Base-by-base conservation (phyloP, 2,329 filamentous ascomycete genomes). In the Trichoderma sp. region DNA sequence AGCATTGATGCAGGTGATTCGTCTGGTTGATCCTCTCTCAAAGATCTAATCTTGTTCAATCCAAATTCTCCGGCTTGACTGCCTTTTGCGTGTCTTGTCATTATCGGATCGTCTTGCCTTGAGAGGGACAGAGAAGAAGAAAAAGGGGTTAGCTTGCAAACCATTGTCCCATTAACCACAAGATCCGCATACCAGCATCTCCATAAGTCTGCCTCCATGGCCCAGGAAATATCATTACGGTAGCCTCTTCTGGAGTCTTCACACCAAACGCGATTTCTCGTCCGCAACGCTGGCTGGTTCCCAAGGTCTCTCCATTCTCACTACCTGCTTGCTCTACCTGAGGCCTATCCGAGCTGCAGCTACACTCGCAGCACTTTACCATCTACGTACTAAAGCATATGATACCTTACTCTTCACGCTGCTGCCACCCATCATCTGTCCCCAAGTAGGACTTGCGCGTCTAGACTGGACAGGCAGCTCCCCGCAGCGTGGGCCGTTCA, bases 1-100 rank as follows among this genome's bases (percentile, higher is more conserved):
- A 71, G 67, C 74, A 75, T 66, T 68, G 62, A 66, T 72, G 74
- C 74, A 75, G 60, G 74, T 71, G 62, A 72, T 72, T 75, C 29
- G 74, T 72, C 62, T 72, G 67, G 65, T 75, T 72, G 66, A 74
- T 74, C 75, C 62, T 65, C 69, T 68, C 31, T 68, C 63, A 73
- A 76, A 73, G 60, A 73, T 73, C 75, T 73, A 62, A 68, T 73
- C 62, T 76, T 60, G 68, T 73, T 35, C 38, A 73, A 29, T 63
- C 38, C 53, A 73, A 68, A 72, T 60, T 67, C 68, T 65, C 75
- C 41, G 69, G 62, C 68, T 45, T 73, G 53, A 45, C 45, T 56
- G 29, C 60, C 29, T 24, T 50, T 73, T 68, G 68, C 63, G 71
- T 59, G 75, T 63, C 50, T 27, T 33, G 50, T 63, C 35, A 38